phyloP scores from a whole-genome alignment of 2,329 filamentous ascomycete species.

The Colletotrichum sp. region DNA sequence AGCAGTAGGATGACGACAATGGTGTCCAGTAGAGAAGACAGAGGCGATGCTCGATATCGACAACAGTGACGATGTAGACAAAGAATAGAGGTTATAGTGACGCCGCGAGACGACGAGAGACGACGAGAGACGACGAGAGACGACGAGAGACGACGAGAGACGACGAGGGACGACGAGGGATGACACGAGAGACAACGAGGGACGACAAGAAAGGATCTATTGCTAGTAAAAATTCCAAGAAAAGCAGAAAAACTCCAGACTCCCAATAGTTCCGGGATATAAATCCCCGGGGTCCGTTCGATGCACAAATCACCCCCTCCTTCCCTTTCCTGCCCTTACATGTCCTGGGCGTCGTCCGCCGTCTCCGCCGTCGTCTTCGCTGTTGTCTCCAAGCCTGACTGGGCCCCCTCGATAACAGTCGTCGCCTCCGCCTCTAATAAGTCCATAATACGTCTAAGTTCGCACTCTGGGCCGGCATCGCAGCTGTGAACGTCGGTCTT shows the following conservation, averaged over 20 bases:
- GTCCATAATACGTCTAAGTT: background rate
- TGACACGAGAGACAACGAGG: background rate
- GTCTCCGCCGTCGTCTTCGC: background rate
- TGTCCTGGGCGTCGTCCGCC: background rate
- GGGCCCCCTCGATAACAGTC: background rate
- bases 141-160: too few relatives aligned
- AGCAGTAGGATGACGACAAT: background rate
- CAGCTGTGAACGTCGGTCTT: background rate
- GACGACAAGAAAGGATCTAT: background rate
- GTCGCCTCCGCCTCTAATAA: background rate
- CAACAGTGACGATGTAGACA: background rate
- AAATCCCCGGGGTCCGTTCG: background rate
- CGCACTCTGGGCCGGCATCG: background rate
- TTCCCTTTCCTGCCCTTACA: background rate
- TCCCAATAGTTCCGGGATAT: background rate
- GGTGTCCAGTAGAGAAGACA: fast-evolving
- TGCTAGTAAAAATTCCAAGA: background rate
- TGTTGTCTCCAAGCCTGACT: background rate
- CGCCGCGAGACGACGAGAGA: background rate
- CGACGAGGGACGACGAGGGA: background rate
- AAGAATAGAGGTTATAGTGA: background rate
- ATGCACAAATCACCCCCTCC: background rate
- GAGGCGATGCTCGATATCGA: background rate
- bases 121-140: background rate
- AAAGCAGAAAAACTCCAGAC: background rate